A percentile compares a stretch with the other conserved stretches of the same genome.
Conservation (phyloP, 2,329 filamentous ascomycete genomes). For the Madurella fahalii region DNA sequence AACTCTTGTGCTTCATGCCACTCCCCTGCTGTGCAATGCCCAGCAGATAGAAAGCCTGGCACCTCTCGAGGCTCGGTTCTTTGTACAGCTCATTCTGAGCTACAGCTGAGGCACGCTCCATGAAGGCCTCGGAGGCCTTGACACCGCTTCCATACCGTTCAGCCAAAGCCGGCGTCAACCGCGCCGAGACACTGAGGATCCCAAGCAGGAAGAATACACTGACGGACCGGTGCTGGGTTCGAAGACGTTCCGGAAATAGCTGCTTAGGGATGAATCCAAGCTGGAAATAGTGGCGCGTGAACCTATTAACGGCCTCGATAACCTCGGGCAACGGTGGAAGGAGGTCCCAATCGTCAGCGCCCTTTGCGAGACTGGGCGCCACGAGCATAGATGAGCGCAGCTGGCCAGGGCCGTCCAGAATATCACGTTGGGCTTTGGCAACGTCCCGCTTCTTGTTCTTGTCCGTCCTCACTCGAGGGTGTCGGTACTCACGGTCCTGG, state of each 20-base stretch:
- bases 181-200: constrained; percentile 54
- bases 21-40: constrained; percentile 57
- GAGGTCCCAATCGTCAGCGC: constrained; percentile 44
- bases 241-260: constrained; percentile 45
- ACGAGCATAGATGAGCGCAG: constrained; percentile 8
- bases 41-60: constrained; percentile 56
- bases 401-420: constrained; percentile 29
- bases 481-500: constrained; percentile 52
- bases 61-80: constrained; percentile 50
- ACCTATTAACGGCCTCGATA: constrained; percentile 49
- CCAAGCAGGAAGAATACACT: constrained; percentile 52
- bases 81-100: constrained; percentile 49
- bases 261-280: constrained; percentile 56
- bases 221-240: constrained; percentile 43
- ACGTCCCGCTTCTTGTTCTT: constrained; percentile 40
- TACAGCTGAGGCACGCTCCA: constrained; percentile 46
- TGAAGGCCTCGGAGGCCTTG: constrained; percentile 50
- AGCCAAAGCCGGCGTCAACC: constrained; percentile 48
- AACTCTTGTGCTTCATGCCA: constrained; percentile 50
- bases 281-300: constrained; percentile 55
- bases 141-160: constrained; percentile 48
- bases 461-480: constrained; percentile 49
- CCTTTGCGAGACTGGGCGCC: constrained; percentile 21
- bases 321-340: constrained; percentile 48
- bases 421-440: constrained; percentile 35